Evolutionary conservation across 331 rosid genomes (phyloP).

Genomic region (Saraca asoca): DNA sequence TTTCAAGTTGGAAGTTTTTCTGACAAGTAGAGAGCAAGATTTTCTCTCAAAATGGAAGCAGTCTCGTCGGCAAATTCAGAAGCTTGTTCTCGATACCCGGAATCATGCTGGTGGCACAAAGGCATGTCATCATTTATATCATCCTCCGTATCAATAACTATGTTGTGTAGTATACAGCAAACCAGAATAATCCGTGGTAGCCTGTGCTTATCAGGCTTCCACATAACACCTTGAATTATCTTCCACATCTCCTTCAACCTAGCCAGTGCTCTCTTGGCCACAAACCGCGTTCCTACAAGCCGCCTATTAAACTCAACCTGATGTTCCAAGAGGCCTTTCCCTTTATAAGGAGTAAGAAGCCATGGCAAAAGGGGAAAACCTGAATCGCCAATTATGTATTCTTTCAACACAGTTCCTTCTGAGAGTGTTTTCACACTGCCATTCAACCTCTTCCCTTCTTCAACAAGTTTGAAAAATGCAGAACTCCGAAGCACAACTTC

Average conservation of each 20-base stretch:
- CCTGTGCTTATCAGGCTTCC: slow-evolving; percentile 82
- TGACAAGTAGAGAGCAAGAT: slow-evolving; percentile 59
- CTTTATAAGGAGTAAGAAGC: slow-evolving; percentile 77
- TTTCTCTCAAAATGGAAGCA: slow-evolving; percentile 53
- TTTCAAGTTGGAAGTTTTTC: slow-evolving; percentile 37
- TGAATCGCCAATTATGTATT: slow-evolving; percentile 69
- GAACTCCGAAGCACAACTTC: slow-evolving; percentile 62
- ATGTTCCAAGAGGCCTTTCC: slow-evolving; percentile 49
- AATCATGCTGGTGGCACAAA: slow-evolving; percentile 62
- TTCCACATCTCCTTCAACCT: slow-evolving; percentile 81
- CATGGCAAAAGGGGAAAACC: slow-evolving; percentile 85
- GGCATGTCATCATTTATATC: slow-evolving; percentile 53
- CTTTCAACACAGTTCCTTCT: slow-evolving; percentile 56
- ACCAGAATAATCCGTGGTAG: slow-evolving; percentile 81
- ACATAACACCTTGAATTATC: slow-evolving; percentile 83
- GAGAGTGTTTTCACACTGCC: slow-evolving; percentile 47
- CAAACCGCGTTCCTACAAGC: slow-evolving; percentile 61
- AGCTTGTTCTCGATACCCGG: slow-evolving; percentile 59
- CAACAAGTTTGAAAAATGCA: slow-evolving; percentile 53
- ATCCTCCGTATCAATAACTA: slow-evolving; percentile 78
- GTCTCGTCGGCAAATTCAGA: slow-evolving; percentile 56
- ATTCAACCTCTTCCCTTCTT: slow-evolving; percentile 64
- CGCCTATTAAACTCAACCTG: slow-evolving; percentile 62
- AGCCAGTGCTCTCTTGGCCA: slow-evolving; percentile 73
- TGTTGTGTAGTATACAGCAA: slow-evolving; percentile 86